Base-by-base conservation (phyloP, 306 rosid species). In the Notholithocarpus densiflorus region DNA sequence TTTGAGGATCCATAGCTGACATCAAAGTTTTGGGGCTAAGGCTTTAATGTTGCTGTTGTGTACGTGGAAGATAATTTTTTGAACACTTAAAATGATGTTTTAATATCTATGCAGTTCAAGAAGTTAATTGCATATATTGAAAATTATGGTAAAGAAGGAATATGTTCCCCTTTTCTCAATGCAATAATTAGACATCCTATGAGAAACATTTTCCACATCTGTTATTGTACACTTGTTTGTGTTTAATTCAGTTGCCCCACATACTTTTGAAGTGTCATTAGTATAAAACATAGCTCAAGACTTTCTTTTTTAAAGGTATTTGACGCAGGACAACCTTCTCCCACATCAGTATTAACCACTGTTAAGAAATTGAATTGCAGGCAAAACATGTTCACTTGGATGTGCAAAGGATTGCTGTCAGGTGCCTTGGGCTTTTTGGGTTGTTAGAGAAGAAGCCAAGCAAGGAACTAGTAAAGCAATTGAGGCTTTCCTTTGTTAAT, bases 381-480 rank as follows among this genome's bases (percentile, higher is more conserved):
- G 97, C 93, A 60, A 95, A 89, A 86, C 99, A 95, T 86, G 87
- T 86, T 78, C 90, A 93, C 77, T 83, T 91, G 80, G 98, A 93
- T 76, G 98, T 93, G 81, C 97, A 92, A 82, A 90, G 97, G 87
- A 90, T 93, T 75, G 88, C 97, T 12, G 53, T 91, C 71, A 90
- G 98, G 85, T 91, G 99, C 80, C 92, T 95, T 55, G 99, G 97
- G 57, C 96, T 93, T 76, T 95, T 88, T 84, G 99, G 97, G 32
- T 87, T 95, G 89, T 78, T 95, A 87, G 98, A 95, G 87, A 89
- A 83, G 74, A 93, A 86, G 80, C 98, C 92, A 62, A 87, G 87
- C 77, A 85, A 83, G 79, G 97, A 90, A 69, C 87, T 93, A 56
- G 84, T 95, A 77, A 91, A 85, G 84, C 98, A 90, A 88, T 85